Conservation (phyloP, 805 yeast genomes). For the Hanseniaspora guilliermondii region DNA sequence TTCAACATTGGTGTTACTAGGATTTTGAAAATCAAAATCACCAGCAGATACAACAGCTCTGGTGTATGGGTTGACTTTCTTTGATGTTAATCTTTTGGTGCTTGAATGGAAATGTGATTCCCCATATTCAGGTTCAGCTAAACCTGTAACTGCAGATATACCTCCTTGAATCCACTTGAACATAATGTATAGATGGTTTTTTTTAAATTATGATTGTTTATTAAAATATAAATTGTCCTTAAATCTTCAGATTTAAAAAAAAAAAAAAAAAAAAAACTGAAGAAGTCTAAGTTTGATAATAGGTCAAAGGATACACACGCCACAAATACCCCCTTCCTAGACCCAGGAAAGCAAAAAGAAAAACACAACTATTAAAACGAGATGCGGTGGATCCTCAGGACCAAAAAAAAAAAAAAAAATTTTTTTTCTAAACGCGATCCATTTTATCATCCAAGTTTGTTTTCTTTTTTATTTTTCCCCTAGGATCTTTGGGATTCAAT, state of each 20-base stretch:
- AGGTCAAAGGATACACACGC: too few species aligned
- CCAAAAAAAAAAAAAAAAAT: too few species aligned
- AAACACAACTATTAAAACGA: too few species aligned
- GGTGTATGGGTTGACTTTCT: slow-evolving; percentile 35
- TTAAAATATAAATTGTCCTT: not conserved
- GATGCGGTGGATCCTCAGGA: too few species aligned
- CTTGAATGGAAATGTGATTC: slow-evolving; percentile 83
- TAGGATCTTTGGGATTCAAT: not conserved
- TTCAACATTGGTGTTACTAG: slow-evolving; percentile 80
- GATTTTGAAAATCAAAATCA: slow-evolving; percentile 67
- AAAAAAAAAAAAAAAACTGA: too few species aligned
- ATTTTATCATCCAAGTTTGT: not conserved
- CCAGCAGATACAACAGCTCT: slow-evolving; percentile 45
- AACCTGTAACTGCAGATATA: slow-evolving; percentile 87
- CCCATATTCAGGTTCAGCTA: slow-evolving; percentile 96
- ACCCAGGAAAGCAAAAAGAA: too few species aligned
- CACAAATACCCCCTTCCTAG: too few species aligned
- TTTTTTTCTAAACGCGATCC: too few species aligned
- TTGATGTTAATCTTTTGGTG: slow-evolving; percentile 38
- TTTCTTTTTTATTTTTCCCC: not conserved
- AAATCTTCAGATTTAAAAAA: too few species aligned
- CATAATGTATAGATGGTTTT: slow-evolving; percentile 29
- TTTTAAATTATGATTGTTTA: not conserved
- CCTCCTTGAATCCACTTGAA: slow-evolving; percentile 75
- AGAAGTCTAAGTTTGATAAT: too few species aligned